Conservation (phyloP, 345 rosid species). For the Rubroshorea leprosula region DNA sequence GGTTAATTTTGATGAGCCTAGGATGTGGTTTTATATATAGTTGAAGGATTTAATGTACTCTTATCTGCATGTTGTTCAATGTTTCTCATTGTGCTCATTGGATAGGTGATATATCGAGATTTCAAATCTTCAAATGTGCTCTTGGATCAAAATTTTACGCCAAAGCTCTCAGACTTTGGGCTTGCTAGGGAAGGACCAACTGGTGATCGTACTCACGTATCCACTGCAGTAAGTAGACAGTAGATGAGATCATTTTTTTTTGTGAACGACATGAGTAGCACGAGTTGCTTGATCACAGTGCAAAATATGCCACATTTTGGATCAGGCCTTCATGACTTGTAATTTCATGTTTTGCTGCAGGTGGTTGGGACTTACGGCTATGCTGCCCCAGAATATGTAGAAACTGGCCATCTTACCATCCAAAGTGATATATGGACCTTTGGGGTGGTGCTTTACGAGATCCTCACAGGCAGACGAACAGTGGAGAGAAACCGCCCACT, state of each 20-base stretch:
- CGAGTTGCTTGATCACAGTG: background rate
- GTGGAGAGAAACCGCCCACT: constrained; percentile 63
- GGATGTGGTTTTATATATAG: background rate
- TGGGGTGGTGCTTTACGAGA: constrained; percentile 91
- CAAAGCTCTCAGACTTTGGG: constrained; percentile 92
- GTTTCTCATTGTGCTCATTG: constrained; percentile 1
- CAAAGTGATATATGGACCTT: constrained; percentile 75
- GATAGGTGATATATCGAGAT: constrained; percentile 87
- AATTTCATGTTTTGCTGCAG: constrained; percentile 37
- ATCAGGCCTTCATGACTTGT: background rate
- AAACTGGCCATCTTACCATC: constrained; percentile 77
- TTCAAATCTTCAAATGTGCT: constrained; percentile 89
- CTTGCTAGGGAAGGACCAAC: constrained; percentile 95
- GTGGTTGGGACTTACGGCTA: constrained; percentile 91
- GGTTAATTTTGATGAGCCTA: too few species aligned
- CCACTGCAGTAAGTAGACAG: constrained; percentile 58
- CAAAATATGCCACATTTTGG: background rate
- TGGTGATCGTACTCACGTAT: constrained; percentile 72
- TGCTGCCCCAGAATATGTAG: constrained; percentile 87
- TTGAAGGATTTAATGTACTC: constrained; percentile 1
- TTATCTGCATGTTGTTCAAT: constrained; percentile 6
- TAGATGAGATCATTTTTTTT: background rate
- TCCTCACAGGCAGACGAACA: constrained; percentile 78
- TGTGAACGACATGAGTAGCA: background rate
- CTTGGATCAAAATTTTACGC: constrained; percentile 48